Evolutionary conservation across 2,329 filamentous ascomycete species (phyloP), one percentile per base, ranked within the genome.

Genomic region (Fusarium piperis): DNA sequence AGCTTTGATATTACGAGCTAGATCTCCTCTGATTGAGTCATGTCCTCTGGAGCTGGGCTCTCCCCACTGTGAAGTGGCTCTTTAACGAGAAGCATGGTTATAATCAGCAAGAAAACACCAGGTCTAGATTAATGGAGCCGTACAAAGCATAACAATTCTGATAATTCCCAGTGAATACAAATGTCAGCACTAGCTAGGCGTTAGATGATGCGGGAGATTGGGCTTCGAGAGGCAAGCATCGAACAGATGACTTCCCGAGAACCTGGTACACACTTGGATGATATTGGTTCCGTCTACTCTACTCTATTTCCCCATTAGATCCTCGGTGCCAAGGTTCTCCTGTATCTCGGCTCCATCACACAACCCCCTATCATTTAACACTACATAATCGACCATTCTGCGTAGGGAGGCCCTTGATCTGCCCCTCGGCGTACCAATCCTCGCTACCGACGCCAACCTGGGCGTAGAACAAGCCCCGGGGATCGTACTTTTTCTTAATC

Each of bases 401-500:
- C 4, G 39, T 44, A 44, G 39, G 39, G 20, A 44, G 39, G 23
- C 39, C 39, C 39, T 44, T 20, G 18, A 44, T 44, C 39, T 44
- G 39, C 8, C 48, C 48, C 12, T 52, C 48, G 2, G 20, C 28
- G 13, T 72, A 74, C 85, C 85, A 86, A 3, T 77, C 76, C 46
- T 86, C 84, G 52, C 81, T 85, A 0, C 85, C 85, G 6, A 86
- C 83, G 1, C 79, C 84, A 0, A 80, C 81, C 4, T 80, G 76
- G 13, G 83, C 83, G 55, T 85, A 83, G 51, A 83, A 87, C 2
- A 87, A 62, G 6, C 78, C 78, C 12, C 78, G 57, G 15, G 81
- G 77, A 75, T 86, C 85, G 75, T 82, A 86, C 69, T 80, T 83
- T 52, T 81, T 72, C 76, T 86, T 85, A 28, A 87, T 76, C 6